Percentiles rank a stretch among this genome's conserved stretches.
Evolutionary conservation across 352 stramenopile genomes (phyloP).

Genomic region (Phytophthora multivora): DNA sequence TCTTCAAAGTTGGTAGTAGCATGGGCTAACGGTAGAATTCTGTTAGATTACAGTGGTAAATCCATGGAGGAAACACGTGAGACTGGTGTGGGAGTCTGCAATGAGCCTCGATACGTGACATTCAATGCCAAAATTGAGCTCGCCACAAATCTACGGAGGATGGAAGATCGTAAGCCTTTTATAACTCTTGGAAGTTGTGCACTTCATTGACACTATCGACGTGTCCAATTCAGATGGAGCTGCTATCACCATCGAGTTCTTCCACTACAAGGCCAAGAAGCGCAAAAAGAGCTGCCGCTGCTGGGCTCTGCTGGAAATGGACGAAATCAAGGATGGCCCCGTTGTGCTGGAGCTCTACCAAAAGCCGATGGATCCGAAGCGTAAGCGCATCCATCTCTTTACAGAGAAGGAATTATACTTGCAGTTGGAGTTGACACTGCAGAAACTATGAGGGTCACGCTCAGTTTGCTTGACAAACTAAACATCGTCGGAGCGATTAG

Average conservation of each 20-base stretch:
- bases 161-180: slow-evolving; percentile 57
- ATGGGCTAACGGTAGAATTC: not conserved
- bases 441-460: slow-evolving; percentile 23
- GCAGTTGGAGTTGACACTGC: slow-evolving; percentile 47
- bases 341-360: slow-evolving; percentile 69
- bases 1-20: not conserved
- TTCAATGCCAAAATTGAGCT: slow-evolving; percentile 56
- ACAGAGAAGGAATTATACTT: slow-evolving; percentile 77
- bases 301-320: slow-evolving; percentile 75
- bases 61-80: slow-evolving; percentile 62
- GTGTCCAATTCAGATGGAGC: slow-evolving; percentile 41
- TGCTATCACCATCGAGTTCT: slow-evolving; percentile 73
- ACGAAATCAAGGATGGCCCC: slow-evolving; percentile 48
- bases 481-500: slow-evolving; percentile 1
- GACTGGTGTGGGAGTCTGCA: slow-evolving; percentile 43
- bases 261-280: slow-evolving; percentile 81
- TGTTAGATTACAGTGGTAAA: slow-evolving; percentile 49
- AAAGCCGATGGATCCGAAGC: slow-evolving; percentile 70
- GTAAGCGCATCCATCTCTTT: slow-evolving; percentile 74
- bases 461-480: not conserved
- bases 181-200: no score
- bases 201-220: slow-evolving; percentile 1
- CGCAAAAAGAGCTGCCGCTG: slow-evolving; percentile 79
- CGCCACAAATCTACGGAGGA: slow-evolving; percentile 48
- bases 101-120: slow-evolving; percentile 49